Percentiles rank a stretch among this genome's conserved stretches.
These are phyloP conservation scores for Coprinopsis cinerea DNA, from an alignment of 768 basidiomycete genomes.

Conservation along the genomic window DNA sequence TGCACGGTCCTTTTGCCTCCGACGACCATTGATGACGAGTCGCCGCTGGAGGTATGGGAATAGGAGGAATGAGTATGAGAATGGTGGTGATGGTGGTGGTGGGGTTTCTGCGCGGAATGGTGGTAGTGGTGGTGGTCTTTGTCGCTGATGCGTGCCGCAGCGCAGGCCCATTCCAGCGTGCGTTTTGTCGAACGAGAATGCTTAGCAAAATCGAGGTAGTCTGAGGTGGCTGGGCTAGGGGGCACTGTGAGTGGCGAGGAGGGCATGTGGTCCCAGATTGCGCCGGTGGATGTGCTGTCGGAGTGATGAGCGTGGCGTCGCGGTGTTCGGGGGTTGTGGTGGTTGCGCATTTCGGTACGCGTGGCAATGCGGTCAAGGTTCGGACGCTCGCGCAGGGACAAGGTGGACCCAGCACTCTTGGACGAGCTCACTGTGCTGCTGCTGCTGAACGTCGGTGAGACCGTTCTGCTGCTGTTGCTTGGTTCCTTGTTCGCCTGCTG, in stretches of 20 bases:
- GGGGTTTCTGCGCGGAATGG: constrained; percentile 5
- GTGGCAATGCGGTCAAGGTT: constrained; percentile 59
- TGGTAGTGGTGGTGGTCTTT: constrained; percentile 27
- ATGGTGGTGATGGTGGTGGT: constrained; percentile 9
- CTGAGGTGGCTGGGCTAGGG: constrained; percentile 44
- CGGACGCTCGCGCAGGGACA: constrained; percentile 26
- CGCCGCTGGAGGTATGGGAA: constrained; percentile 2
- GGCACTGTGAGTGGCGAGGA: constrained; percentile 58
- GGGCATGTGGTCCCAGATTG: constrained; percentile 53
- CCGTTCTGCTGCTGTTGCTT: constrained; percentile 21
- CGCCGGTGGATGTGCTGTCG: constrained; percentile 21
- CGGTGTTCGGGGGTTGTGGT: constrained; percentile 23
- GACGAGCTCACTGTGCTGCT: constrained; percentile 22
- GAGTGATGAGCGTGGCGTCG: constrained; percentile 35
- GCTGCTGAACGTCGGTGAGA: constrained; percentile 26
- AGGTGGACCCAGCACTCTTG: constrained; percentile 20
- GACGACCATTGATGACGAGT: constrained; percentile 10
- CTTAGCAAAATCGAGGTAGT: constrained; percentile 42
- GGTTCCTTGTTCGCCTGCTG: constrained; percentile 36
- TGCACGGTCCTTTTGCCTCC: constrained; percentile 9
- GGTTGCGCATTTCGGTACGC: constrained; percentile 40
- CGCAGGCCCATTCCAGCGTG: constrained; percentile 75
- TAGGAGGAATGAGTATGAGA: constrained; percentile 3
- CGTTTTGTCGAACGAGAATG: constrained; percentile 40
- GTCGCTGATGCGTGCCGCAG: constrained; percentile 46